A percentile compares a stretch with the other conserved stretches of the same genome.
phyloP scores from a whole-genome alignment of 2,329 filamentous ascomycete species.

The Penicillium crustosum region DNA sequence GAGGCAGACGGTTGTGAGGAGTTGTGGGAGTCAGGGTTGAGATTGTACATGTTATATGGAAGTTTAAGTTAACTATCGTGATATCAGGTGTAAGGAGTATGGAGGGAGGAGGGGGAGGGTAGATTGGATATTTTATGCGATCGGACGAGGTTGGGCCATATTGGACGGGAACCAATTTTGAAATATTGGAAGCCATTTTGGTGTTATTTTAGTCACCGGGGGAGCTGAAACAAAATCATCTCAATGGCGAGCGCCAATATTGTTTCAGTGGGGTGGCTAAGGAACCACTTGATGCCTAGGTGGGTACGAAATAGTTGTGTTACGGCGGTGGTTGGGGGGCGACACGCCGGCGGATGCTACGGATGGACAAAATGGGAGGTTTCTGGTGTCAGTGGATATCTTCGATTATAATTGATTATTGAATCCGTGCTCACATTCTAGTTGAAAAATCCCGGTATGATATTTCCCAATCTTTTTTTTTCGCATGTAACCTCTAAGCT shows the following conservation, averaged over 20 bases:
- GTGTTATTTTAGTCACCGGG: background rate
- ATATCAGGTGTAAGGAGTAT: background rate
- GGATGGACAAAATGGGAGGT: background rate
- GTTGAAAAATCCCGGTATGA: slow-evolving; percentile 1
- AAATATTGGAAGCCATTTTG: background rate
- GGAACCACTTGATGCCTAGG: background rate
- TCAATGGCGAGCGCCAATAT: background rate
- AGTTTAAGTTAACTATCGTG: background rate
- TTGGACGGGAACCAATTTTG: background rate
- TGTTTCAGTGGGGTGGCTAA: background rate
- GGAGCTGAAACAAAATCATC: background rate
- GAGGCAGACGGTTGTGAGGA: background rate
- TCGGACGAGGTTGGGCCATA: background rate
- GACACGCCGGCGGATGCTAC: background rate
- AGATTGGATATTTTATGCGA: background rate
- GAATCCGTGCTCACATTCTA: background rate
- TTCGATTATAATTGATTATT: background rate
- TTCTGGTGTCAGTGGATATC: background rate
- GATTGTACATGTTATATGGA: background rate
- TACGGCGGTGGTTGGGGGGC: background rate
- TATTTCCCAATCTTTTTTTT: background rate
- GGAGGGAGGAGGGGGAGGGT: too few species aligned
- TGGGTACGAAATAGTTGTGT: background rate
- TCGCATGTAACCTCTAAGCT: slow-evolving; percentile 6
- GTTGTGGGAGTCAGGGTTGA: background rate